A percentile compares a stretch with the other conserved stretches of the same genome.
phyloP scores from a whole-genome alignment of 345 rosid species.

The Salix brachista region DNA sequence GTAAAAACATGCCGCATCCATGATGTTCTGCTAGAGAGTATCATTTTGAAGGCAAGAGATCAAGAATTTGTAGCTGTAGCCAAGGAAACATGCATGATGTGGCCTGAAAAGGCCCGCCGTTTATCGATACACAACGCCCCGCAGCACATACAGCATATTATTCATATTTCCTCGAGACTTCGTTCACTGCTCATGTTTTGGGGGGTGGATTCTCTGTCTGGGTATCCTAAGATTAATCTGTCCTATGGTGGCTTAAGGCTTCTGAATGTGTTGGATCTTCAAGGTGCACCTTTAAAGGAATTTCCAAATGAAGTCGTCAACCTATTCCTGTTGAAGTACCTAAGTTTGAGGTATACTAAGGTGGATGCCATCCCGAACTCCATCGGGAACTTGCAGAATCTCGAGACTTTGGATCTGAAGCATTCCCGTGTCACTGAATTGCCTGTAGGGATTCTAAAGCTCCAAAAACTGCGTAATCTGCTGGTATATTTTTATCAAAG shows the following conservation, averaged over 20 bases:
- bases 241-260: no score
- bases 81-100: not conserved
- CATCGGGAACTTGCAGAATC: not conserved
- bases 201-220: not conserved
- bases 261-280: no score
- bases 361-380: slow-evolving; percentile 2
- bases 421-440: slow-evolving; percentile 1
- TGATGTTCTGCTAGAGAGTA: slow-evolving; percentile 6
- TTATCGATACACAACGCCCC: slow-evolving; percentile 15
- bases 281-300: no score
- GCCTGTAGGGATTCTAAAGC: slow-evolving; percentile 9
- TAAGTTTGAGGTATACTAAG: slow-evolving; percentile 3
- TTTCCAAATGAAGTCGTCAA: no score
- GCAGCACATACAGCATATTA: slow-evolving; percentile 3
- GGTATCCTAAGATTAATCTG: no score
- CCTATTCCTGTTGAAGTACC: no score
- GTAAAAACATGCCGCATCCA: slow-evolving; percentile 9
- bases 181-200: slow-evolving; percentile 26
- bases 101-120: slow-evolving; percentile 8
- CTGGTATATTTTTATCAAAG: slow-evolving; percentile 4
- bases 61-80: slow-evolving; percentile 3
- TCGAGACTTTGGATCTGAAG: slow-evolving; percentile 15
- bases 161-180: not conserved
- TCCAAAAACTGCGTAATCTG: slow-evolving; percentile 8
- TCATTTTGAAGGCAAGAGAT: slow-evolving; percentile 3